Evolutionary conservation across 768 basidiomycete genomes (phyloP).

Genomic region (Collybia mongolica): DNA sequence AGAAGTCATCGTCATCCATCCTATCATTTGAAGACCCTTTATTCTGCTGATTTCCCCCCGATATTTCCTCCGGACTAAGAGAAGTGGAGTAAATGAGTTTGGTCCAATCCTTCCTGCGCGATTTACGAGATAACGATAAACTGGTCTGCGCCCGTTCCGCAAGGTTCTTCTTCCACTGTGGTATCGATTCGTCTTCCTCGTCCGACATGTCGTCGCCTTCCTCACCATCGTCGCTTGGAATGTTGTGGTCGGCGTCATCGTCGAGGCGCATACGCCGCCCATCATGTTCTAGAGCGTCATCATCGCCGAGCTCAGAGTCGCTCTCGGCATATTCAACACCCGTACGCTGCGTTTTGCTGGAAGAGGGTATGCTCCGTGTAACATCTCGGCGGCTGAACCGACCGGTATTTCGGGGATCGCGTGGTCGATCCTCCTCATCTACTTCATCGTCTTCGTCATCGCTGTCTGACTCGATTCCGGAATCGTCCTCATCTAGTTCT

Average conservation of each 20-base stretch:
- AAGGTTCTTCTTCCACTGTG: slow-evolving; percentile 76
- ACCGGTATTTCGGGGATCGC: slow-evolving; percentile 43
- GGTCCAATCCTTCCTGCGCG: slow-evolving; percentile 70
- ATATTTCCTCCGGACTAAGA: slow-evolving; percentile 69
- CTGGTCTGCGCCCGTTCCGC: slow-evolving; percentile 38
- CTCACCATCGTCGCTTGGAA: slow-evolving; percentile 44
- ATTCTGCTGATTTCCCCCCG: slow-evolving; percentile 32
- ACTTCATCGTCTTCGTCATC: slow-evolving; percentile 16
- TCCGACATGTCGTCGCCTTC: slow-evolving; percentile 37
- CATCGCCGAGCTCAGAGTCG: slow-evolving; percentile 68
- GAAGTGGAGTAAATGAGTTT: slow-evolving; percentile 77
- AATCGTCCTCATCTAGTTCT: slow-evolving; percentile 23
- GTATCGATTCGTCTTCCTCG: slow-evolving; percentile 42
- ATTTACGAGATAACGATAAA: slow-evolving; percentile 37
- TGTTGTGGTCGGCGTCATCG: slow-evolving; percentile 40
- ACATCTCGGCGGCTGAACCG: slow-evolving; percentile 48
- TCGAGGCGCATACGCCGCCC: slow-evolving; percentile 30
- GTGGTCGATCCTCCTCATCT: slow-evolving; percentile 4
- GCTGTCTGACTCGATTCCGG: slow-evolving; percentile 31
- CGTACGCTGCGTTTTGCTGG: slow-evolving; percentile 31
- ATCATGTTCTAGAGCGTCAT: slow-evolving; percentile 24
- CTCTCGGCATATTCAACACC: slow-evolving; percentile 73
- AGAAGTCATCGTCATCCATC: slow-evolving; percentile 70
- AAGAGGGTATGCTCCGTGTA: slow-evolving; percentile 36
- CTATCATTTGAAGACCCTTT: slow-evolving; percentile 23